These are phyloP conservation scores for Sporothrix brunneoviolacea DNA, from an alignment of 2,329 filamentous ascomycete genomes.

Conservation along the genomic window DNA sequence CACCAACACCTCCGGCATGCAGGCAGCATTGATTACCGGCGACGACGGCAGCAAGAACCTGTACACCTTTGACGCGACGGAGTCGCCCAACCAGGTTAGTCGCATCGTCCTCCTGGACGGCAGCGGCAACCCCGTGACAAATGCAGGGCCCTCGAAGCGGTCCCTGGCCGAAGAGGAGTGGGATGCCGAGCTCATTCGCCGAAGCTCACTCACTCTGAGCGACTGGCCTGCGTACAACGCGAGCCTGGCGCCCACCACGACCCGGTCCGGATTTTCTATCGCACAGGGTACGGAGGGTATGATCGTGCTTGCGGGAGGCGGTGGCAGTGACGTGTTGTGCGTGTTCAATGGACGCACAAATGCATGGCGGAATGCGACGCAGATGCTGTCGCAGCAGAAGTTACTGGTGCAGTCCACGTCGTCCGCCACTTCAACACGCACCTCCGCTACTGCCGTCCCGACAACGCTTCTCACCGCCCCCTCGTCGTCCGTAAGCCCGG, in stretches of 20 bases:
- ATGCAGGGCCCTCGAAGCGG: conserved; percentile 18
- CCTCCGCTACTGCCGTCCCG: conserved; percentile 20
- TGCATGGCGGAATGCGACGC: conserved; percentile 66
- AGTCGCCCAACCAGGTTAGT: conserved; percentile 67
- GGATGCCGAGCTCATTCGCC: background rate
- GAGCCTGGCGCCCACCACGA: conserved; percentile 59
- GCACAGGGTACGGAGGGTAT: conserved; percentile 60
- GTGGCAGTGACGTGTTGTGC: conserved; percentile 55
- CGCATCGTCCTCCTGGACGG: conserved; percentile 61
- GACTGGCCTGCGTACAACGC: conserved; percentile 76
- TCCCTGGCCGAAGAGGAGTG: background rate
- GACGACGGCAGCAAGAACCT: conserved; percentile 73
- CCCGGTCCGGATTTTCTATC: conserved; percentile 63
- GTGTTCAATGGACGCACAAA: conserved; percentile 75
- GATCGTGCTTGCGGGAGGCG: conserved; percentile 73
- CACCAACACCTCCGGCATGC: conserved; percentile 49
- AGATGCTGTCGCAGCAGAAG: conserved; percentile 46
- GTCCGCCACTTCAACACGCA: conserved; percentile 24
- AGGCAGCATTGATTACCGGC: conserved; percentile 60
- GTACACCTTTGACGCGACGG: conserved; percentile 68
- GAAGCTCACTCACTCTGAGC: conserved; percentile 43
- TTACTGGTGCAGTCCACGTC: conserved; percentile 29
- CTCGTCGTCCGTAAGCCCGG: conserved; percentile 17
- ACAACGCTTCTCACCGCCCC: conserved; percentile 15
- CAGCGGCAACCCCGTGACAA: conserved; percentile 47